phyloP scores from a whole-genome alignment of 2,329 filamentous ascomycete genomes.

The Aquanectria penicillioides region DNA sequence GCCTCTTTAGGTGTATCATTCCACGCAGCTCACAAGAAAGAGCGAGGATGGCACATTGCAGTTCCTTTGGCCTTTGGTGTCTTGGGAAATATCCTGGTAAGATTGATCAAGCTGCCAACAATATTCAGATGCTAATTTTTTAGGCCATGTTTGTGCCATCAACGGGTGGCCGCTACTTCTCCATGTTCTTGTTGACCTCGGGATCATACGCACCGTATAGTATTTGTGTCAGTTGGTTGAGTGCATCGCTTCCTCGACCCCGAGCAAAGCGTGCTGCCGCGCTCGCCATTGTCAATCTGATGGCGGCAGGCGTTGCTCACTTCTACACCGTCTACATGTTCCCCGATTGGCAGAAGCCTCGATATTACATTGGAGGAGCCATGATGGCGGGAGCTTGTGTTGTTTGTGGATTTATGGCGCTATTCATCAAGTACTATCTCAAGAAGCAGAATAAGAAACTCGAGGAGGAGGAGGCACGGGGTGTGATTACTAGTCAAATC shows the following conservation, averaged over 20 bases:
- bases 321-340: constrained; percentile 46
- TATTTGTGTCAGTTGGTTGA: constrained; percentile 17
- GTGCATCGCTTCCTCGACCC: constrained; percentile 17
- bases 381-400: constrained; percentile 41
- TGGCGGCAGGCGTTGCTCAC: constrained; percentile 29
- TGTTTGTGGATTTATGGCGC: constrained; percentile 33
- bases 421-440: constrained; percentile 44
- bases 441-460: constrained; percentile 37
- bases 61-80: constrained; percentile 48
- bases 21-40: constrained; percentile 55
- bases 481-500: constrained; percentile 7
- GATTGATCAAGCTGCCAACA: background rate
- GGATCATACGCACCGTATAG: constrained; percentile 18
- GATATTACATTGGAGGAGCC: constrained; percentile 42
- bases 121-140: background rate
- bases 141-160: constrained; percentile 17
- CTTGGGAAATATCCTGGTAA: constrained; percentile 28
- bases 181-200: constrained; percentile 17
- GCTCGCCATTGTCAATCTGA: constrained; percentile 16
- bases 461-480: constrained; percentile 32
- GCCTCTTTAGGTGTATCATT: constrained; percentile 55
- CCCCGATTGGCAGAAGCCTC: constrained; percentile 42
- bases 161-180: constrained; percentile 18
- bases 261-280: constrained; percentile 14
- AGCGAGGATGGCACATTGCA: constrained; percentile 57